Base-by-base conservation (phyloP, 331 rosid species). In the Dryas integrifolia region DNA sequence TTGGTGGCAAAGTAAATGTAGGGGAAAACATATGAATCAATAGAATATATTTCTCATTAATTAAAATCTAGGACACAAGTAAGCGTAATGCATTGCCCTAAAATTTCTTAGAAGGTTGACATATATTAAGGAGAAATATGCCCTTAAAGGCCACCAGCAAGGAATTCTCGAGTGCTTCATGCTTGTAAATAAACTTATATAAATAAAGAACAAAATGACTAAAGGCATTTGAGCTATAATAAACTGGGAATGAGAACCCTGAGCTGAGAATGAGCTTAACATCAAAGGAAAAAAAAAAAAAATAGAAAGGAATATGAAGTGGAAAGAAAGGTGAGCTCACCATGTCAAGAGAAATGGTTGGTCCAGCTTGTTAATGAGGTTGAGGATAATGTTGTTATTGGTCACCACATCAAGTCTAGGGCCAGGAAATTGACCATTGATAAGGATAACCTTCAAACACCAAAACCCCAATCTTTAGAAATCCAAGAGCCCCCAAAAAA, bases 361-460 rank as follows among this genome's bases (percentile, higher is more conserved):
- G 65, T 91, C 96, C 30, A 94, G 86, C 90, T 88, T 91, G 90
- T 95, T 95, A 70, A 95, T 58, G 41, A 95, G 96, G 82, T 95
- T 89, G 76, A 95, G 97, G 81, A 91, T 73, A 6, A 95, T 88
- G 65, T 91, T 95, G 81, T 95, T 85, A 72, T 95, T 95, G 70
- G 98, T 95, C 39, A 95, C 90, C 58, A 91, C 87, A 30, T 95
- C 96, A 67, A 95, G 90, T 75, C 74, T 85, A 56, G 98, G 98
- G 16, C 98, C 98, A 63, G 98, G 98, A 83, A 95, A 91, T 71
- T 91, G 89, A 43, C 92, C 96, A 75, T 95, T 91, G 74, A 95
- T 91, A 13, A 95, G 92, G 68, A 95, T 95, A 51, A 91, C 98
- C 98, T 95, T 65, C 3, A 63, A 81, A 77, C 13, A 73, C 8